Base-by-base conservation (phyloP, 2,329 filamentous ascomycete species). In the Penicillium sp. region DNA sequence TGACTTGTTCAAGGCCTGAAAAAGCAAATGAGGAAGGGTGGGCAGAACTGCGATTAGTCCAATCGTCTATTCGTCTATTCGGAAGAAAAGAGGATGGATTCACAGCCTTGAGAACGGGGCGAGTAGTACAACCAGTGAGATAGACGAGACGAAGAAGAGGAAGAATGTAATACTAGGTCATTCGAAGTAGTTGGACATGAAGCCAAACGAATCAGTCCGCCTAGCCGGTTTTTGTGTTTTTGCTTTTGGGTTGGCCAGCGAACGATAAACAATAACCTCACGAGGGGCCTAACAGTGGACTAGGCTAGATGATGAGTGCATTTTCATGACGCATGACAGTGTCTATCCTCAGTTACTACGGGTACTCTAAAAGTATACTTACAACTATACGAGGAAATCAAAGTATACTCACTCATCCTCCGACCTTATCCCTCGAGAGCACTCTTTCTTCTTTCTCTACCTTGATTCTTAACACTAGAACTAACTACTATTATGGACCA, bases 51-150 rank as follows among this genome's bases (percentile, higher is more conserved):
- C 10, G 42, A 24, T 28, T 28, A n/a, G 17, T n/a, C 24, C 45
- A 49, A 17, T 30, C 19, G 22, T 45, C 42, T 30, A 17, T 26
- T n/a, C n/a, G n/a, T n/a, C n/a, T n/a, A 44, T 9, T 28, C 12
- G n/a, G 24, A 15, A 28, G 19, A 26, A 45, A 13, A 17, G 37
- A 17, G 7, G 6, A 49, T 49, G 45, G 44, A 22, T n/a, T 44
- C 42, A 49, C 45, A 49, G 45, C 45, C 45, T 49, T 28, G 45
- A 30, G 45, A 49, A 47, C 44, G 44, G 44, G 44, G 44, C 44
- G 44, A 47, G 44, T 47, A n/a, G 45, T 49, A 28, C 24, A 17
- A 42, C 35, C 33, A 54, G 51, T 53, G 33, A 19, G 33, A 19
- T 9, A n/a, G 22, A 17, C 37, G 13, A 37, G 37, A 10, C n/a